phyloP scores from a whole-genome alignment of 805 yeast species.

The Candida glaebosa region DNA sequence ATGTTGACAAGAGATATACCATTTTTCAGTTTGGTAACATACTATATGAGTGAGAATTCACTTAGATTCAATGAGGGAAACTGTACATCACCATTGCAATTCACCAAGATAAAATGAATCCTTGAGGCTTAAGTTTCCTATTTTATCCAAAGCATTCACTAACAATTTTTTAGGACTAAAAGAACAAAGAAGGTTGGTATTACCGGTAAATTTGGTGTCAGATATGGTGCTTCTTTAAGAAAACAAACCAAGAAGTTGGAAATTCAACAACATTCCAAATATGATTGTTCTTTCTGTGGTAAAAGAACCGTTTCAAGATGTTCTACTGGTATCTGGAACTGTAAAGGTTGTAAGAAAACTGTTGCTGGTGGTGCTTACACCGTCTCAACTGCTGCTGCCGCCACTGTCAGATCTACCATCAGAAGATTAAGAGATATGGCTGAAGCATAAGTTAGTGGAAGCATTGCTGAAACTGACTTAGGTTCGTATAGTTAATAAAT shows the following conservation, averaged over 20 bases:
- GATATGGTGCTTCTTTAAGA: constrained; percentile 99
- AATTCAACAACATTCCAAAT: constrained; percentile 97
- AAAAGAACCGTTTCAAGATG: constrained; percentile 97
- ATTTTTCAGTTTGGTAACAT: no score
- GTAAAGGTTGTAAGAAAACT: constrained; percentile 91
- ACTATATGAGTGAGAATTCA: no score
- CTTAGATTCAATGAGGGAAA: no score
- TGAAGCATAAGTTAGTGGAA: constrained; percentile 94
- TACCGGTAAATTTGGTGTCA: constrained; percentile 99
- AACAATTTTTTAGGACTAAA: constrained; percentile 79
- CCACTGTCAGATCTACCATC: constrained; percentile 99
- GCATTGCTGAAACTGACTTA: no score
- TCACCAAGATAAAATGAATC: no score
- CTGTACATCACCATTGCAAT: no score
- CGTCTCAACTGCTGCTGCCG: constrained; percentile 99
- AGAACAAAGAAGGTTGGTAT: constrained; percentile 99
- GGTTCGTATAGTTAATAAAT: constrained; percentile 8
- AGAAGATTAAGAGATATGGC: constrained; percentile 99
- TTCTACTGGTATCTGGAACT: constrained; percentile 98
- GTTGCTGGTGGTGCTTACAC: constrained; percentile 99
- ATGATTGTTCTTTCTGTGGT: constrained; percentile 99
- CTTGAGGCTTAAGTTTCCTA: no score
- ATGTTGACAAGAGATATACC: no score
- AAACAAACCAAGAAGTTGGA: constrained; percentile 99
- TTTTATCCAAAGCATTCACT: constrained; percentile 30